Evolutionary conservation across 2,329 filamentous ascomycete species (phyloP), one percentile per base, ranked within the genome.

Genomic region (Botrytis aclada): DNA sequence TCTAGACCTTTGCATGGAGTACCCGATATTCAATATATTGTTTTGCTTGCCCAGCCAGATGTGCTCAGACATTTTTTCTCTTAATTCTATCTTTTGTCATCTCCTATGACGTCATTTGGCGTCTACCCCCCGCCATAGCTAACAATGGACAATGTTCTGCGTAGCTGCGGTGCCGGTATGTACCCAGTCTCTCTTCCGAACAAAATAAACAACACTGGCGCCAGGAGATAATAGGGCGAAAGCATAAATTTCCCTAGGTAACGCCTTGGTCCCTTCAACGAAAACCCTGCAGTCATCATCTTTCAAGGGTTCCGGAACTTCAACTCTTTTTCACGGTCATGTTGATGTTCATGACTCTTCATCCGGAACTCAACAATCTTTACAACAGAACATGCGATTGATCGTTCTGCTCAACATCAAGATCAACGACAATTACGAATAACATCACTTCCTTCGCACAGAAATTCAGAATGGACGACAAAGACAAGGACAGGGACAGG

Each of bases 381-480:
- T 12, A 41, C 37, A 69, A 32, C 10, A 37, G 51, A 56, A 69
- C 14, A 69, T 58, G 65, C 34, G n/a, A 69, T 56, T 67, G 45
- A 69, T 56, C 34, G 29, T 16, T 1, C 47, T 67, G 5, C 10
- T 22, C 25, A 37, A 32, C 34, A 29, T 12, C n/a, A 54, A 54
- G 39, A 14, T 29, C 37, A 61, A 60, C 34, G 20, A 12, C 54
- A 25, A n/a, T 7, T 34, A 39, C 34, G 12, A 51, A 29, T 37
- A 34, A 10, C 4, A 70, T 45, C 51, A 62, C 41, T 61, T 34
- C 22, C 56, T 43, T 41, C 18, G 3, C 47, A n/a, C n/a, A 20
- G 32, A 37, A 18, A 56, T 56, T 64, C 61, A 71, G 20, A 20
- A 72, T 72, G 71, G 64, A 72, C 70, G 76, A n/a, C 34, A 62